Conservation (phyloP, 768 basidiomycete species). For the Pisolithus orientalis region DNA sequence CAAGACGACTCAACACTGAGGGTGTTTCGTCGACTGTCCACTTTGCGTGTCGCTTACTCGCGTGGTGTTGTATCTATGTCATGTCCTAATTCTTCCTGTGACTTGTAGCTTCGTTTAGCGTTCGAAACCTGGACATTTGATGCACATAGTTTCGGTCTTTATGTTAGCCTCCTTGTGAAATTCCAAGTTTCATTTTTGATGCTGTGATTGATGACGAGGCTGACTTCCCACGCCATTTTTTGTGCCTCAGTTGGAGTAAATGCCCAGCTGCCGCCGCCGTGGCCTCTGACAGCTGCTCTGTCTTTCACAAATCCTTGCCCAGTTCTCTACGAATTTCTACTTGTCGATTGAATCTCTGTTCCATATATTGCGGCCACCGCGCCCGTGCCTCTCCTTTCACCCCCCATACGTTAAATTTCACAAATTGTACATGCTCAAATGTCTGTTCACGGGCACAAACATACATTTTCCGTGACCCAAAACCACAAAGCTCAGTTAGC, state of each 20-base stretch:
- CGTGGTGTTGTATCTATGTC: constrained; percentile 43
- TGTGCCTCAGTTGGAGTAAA: not conserved
- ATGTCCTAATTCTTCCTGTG: constrained; percentile 24
- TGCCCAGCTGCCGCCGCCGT: not conserved
- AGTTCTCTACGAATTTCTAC: constrained; percentile 4
- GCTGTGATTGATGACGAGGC: not conserved
- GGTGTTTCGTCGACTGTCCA: constrained; percentile 1
- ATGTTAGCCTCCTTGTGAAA: not conserved
- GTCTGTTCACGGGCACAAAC: constrained; percentile 53
- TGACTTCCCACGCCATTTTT: not conserved
- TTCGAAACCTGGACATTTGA: constrained; percentile 15
- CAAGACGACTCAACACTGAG: constrained; percentile 63
- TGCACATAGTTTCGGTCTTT: not conserved
- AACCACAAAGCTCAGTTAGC: constrained; percentile 87
- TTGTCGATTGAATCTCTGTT: constrained; percentile 9
- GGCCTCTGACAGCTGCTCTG: not conserved
- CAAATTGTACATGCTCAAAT: constrained; percentile 31
- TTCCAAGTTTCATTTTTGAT: not conserved
- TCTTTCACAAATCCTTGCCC: not conserved
- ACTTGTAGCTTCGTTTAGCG: constrained; percentile 9
- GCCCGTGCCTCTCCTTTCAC: constrained; percentile 33
- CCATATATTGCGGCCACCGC: constrained; percentile 22
- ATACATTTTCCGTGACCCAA: constrained; percentile 54
- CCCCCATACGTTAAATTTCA: constrained; percentile 17
- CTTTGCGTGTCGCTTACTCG: constrained; percentile 15